Evolutionary conservation across 73 alveolate genomes (phyloP), one percentile per base, ranked within the genome.

Genomic region (Uronychia setigera): DNA sequence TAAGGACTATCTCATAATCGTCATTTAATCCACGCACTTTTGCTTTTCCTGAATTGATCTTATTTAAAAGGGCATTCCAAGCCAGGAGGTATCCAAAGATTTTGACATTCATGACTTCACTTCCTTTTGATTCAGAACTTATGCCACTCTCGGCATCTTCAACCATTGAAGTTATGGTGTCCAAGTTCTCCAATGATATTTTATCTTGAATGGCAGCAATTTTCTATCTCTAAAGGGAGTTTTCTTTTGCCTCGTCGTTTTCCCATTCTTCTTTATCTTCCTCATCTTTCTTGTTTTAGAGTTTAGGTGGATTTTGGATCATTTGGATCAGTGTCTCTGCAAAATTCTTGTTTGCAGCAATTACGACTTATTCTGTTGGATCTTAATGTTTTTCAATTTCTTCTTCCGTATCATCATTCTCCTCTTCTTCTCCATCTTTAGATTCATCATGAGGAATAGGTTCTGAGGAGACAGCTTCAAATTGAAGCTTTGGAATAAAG

Each of bases 11-110:
- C 58, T 29, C 29, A 46, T 88, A 88, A 26, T 46, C 46, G 19
- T 83, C 32, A 32, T 83, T 60, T 0, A 79, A 74, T n/a, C n/a
- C n/a, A n/a, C n/a, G n/a, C n/a, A n/a, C n/a, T 57, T 88, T 88
- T 33, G 78, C 83, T 59, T 83, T 77, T 28, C 88, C 94, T 31
- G 35, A 46, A 30, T 76, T 80, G 26, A 88, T 83, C 85, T 88
- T 88, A 26, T 76, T 82, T 0, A 88, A 67, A 60, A 88, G 85
- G 1, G 91, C 77, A 78, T 88, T 82, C 94, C 91, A 88, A 0
- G 94, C 90, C 32, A 88, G 80, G 79, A 88, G 79, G 79, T 88
- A 88, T 26, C 94, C 88, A 76, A 32, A 88, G 30, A 88, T 46
- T 27, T 88, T 79, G 29, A 14, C 33, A 76, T 77, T 88, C 87